Evolutionary conservation across 2,329 filamentous ascomycete species (phyloP), one percentile per base, ranked within the genome.

Genomic region (Fusarium anguioides): DNA sequence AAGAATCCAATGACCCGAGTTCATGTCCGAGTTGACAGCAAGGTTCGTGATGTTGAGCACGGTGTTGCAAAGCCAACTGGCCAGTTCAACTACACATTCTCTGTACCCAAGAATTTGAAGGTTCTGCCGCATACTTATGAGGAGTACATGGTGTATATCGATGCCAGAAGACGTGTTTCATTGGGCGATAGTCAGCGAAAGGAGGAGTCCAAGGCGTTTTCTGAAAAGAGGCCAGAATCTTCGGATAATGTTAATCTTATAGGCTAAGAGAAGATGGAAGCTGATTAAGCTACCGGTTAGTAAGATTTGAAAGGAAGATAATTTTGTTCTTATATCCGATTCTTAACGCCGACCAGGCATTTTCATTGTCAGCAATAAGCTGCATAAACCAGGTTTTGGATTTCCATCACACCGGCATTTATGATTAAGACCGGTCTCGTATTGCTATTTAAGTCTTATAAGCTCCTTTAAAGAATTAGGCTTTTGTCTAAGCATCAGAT

Each of bases 81-180:
- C 2, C 73, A 75, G 33, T 75, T 75, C 54, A 75, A 75, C 54
- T 75, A 75, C 26, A 75, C 74, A 1, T 75, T 75, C 27, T 73
- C 70, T 1, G 74, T 75, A 5, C 70, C 72, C 3, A 75, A 72
- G 48, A 37, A 73, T 3, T 24, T 75, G 0, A 73, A 73, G 45
- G 73, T 75, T 14, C 48, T 75, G 36, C 74, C 74, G 3, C 63
- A 75, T 39, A 74, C 72, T 2, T 75, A 75, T 52, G 66, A 74
- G 17, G 74, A 75, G 65, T 74, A 73, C 8, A 75, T 75, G 74
- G 70, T 75, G 11, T 75, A 73, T 26, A 68, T 74, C 12, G 74
- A 75, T 67, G 74, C 74, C 2, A 64, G 68, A 36, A 66, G 74
- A 46, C 68, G 74, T 50, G 74, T 75, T 5, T 70, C 40, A 10